Base-by-base conservation (phyloP, 768 basidiomycete genomes). In the Ramaria rubella region DNA sequence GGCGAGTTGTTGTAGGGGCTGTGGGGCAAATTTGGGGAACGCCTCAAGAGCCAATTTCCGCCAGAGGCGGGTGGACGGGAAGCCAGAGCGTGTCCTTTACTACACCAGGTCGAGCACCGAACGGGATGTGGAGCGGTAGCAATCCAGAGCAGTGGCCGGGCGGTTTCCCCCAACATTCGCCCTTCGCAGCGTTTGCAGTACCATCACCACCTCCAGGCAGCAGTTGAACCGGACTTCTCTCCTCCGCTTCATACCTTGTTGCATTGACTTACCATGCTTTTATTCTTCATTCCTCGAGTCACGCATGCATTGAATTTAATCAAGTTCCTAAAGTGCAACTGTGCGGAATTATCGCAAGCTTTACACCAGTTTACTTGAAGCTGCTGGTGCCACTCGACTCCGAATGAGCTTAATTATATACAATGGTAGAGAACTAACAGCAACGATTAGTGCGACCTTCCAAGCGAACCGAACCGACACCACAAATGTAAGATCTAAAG, bases 361-460 rank as follows among this genome's bases (percentile, higher is more conserved):
- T 68, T 85, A 87, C 65, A 87, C 69, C 66, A 97, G 72, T 73
- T 99, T 99, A 71, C 90, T 92, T 61, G 93, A 95, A 48, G 87
- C 87, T 43, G 95, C 93, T 44, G 96, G 96, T 14, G 93, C 87
- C 55, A 98, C 75, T 68, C 87, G 80, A 73, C 85, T 83, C 63
- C 86, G 83, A 63, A 95, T 84, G 58, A 87, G 68, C 71, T 96
- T 98, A 75, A 95, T 82, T 62, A 95, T 78, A 68, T 88, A 96
- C 42, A 99, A 72, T 5, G 96, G 96, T 59, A 95, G 75, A 6
- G 94, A 88, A 62, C 93, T 95, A 71, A 99, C 81, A 6, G 88
- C 92, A 2, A 99, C 94, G 65, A 98, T 96, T 46, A 95, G 82
- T 0, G 88, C 88, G 12, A 96, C 90, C 72, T 97, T 98, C 91